These are phyloP conservation scores for Coprinopsis sp. DNA, from an alignment of 768 basidiomycete genomes.

Conservation along the genomic window DNA sequence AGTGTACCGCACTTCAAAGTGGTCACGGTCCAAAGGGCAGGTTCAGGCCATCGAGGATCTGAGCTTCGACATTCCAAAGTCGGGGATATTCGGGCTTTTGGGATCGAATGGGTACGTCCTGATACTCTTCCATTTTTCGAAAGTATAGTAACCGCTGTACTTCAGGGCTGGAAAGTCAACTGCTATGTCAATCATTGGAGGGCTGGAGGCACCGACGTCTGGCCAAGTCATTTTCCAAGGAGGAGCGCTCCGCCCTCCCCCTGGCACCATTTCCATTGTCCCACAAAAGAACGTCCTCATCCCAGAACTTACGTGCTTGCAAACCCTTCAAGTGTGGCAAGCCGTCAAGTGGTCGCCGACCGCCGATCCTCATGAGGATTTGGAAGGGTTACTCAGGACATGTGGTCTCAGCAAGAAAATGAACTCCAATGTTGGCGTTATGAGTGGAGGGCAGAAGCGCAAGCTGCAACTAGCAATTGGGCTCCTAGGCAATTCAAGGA, in stretches of 20 bases:
- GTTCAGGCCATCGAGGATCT: conserved; percentile 66
- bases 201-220: conserved; percentile 52
- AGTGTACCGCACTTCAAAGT: conserved; percentile 47
- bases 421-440: conserved; percentile 55
- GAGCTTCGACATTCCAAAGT: conserved; percentile 62
- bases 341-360: conserved; percentile 59
- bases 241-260: conserved; percentile 47
- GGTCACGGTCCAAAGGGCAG: conserved; percentile 39
- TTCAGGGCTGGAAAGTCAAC: conserved; percentile 81
- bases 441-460: conserved; percentile 79
- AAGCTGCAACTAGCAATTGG: conserved; percentile 81
- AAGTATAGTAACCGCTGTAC: too few relatives aligned
- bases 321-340: conserved; percentile 69
- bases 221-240: conserved; percentile 58
- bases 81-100: conserved; percentile 72
- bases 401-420: conserved; percentile 74
- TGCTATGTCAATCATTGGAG: conserved; percentile 59
- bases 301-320: conserved; percentile 67
- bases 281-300: conserved; percentile 84
- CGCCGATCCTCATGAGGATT: conserved; percentile 46
- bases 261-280: conserved; percentile 69
- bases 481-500: conserved; percentile 68
- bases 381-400: conserved; percentile 59
- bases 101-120: conserved; percentile 69
- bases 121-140: too few relatives aligned